Evolutionary conservation across 1,139 yeast genomes (phyloP).

Genomic region (Geotrichum fermentans): DNA sequence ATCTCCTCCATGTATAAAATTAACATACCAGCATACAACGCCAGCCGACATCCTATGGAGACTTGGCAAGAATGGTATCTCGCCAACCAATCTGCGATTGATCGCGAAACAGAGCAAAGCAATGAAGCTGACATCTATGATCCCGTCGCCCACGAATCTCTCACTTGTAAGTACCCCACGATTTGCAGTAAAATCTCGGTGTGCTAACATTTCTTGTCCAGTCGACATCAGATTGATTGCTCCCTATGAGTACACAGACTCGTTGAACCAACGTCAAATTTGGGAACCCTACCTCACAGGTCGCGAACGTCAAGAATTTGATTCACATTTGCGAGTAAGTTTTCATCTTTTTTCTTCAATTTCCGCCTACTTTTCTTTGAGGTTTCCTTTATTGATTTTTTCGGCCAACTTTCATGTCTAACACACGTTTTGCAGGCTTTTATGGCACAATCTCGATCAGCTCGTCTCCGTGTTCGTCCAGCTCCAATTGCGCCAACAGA

Average conservation of each 20-base stretch:
- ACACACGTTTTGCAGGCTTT: conserved; percentile 22
- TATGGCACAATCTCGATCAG: conserved; percentile 31
- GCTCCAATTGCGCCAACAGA: conserved; percentile 24
- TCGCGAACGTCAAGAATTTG: conserved; percentile 34
- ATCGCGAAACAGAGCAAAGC: conserved; percentile 11
- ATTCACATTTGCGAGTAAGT: conserved; percentile 29
- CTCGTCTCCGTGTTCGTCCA: conserved; percentile 32
- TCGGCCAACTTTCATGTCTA: background rate
- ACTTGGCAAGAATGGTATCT: conserved; percentile 37
- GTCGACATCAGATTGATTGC: conserved; percentile 14
- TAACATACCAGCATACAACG: conserved; percentile 28
- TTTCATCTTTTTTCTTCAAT: too few species aligned
- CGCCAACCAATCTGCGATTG: conserved; percentile 25
- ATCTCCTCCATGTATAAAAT: conserved; percentile 13
- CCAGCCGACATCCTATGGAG: conserved; percentile 35
- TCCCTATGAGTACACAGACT: conserved; percentile 33
- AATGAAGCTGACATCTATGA: conserved; percentile 13
- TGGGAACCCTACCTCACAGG: conserved; percentile 37
- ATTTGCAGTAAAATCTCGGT: too few species aligned
- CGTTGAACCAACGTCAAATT: conserved; percentile 34
- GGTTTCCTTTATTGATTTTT: background rate
- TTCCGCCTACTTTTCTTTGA: background rate
- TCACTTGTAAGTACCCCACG: conserved; percentile 10
- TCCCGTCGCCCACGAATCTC: conserved; percentile 9
- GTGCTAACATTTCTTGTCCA: background rate